These are phyloP conservation scores for Fibroporia radiculosa DNA, from an alignment of 768 basidiomycete genomes.

Conservation along the genomic window DNA sequence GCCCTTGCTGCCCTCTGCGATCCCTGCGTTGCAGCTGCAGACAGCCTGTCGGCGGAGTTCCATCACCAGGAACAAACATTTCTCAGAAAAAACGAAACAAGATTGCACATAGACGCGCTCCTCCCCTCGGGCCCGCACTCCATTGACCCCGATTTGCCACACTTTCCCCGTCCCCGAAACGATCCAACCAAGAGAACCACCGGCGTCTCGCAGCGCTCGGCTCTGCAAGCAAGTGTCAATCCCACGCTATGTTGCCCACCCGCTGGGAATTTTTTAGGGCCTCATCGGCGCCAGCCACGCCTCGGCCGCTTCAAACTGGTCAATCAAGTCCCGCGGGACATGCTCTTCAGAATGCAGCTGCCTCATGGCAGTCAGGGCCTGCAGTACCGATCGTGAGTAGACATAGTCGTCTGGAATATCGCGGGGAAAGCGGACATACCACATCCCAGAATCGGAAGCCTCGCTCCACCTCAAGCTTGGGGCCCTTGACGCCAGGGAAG, in stretches of 20 bases:
- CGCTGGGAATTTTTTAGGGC: constrained; percentile 45
- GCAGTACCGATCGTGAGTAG: no score
- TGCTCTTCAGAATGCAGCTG: constrained; percentile 78
- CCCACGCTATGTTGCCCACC: constrained; percentile 2
- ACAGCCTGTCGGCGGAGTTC: background rate
- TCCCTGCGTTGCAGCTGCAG: background rate
- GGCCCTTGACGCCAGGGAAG: constrained; percentile 85
- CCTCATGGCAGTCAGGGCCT: constrained; percentile 86
- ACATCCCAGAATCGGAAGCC: constrained; percentile 99
- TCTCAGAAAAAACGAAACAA: no score
- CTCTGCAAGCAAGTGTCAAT: constrained; percentile 7
- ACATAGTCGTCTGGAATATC: no score
- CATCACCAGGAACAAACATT: background rate
- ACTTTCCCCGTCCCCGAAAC: constrained; percentile 4
- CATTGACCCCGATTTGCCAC: background rate
- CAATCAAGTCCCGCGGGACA: constrained; percentile 80
- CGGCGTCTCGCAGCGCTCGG: constrained; percentile 8
- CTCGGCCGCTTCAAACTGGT: constrained; percentile 95
- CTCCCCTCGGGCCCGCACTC: background rate
- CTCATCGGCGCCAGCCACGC: constrained; percentile 90
- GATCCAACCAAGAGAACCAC: constrained; percentile 2
- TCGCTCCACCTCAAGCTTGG: constrained; percentile 84
- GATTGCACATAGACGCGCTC: background rate
- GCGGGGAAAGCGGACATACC: constrained; percentile 47
- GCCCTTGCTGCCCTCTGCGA: background rate